Conservation (phyloP, 108 stramenopile species). For the Pseudonitzschia pungens region DNA sequence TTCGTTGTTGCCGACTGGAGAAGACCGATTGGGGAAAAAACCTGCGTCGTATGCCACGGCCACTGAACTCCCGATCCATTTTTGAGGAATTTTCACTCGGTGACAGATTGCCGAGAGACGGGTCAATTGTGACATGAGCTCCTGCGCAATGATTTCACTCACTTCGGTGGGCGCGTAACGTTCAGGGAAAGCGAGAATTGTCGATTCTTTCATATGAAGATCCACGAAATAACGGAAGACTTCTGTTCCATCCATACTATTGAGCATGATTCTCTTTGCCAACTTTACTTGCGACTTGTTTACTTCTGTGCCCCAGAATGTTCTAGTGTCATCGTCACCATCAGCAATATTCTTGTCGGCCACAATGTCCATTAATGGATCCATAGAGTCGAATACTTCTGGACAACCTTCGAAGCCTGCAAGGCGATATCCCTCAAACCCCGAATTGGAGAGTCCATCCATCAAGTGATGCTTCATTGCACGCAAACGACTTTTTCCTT, state of each 20-base stretch:
- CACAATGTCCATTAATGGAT: constrained; percentile 18
- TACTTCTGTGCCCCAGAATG: background rate
- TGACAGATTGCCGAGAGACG: background rate
- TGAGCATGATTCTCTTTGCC: constrained; percentile 11
- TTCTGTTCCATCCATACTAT: background rate
- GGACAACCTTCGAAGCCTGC: constrained; percentile 19
- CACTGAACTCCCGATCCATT: constrained; percentile 27
- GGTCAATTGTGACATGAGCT: constrained; percentile 1
- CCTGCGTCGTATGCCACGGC: constrained; percentile 18
- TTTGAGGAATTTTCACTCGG: constrained; percentile 16
- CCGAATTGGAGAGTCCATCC: constrained; percentile 20
- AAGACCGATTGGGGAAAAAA: constrained; percentile 6
- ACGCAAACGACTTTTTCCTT: constrained; percentile 7
- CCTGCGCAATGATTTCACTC: constrained; percentile 18
- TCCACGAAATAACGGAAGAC: constrained; percentile 12
- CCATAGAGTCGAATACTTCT: constrained; percentile 12
- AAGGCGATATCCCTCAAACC: constrained; percentile 8
- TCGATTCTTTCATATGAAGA: constrained; percentile 8
- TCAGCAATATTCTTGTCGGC: background rate
- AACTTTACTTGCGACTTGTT: background rate
- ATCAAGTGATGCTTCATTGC: constrained; percentile 9
- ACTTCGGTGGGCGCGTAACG: constrained; percentile 6
- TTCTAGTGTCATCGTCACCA: background rate
- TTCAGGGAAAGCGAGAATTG: background rate
- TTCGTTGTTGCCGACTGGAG: background rate